Base-by-base conservation (phyloP, 2,329 filamentous ascomycete species). In the Sporothrix pallida region DNA sequence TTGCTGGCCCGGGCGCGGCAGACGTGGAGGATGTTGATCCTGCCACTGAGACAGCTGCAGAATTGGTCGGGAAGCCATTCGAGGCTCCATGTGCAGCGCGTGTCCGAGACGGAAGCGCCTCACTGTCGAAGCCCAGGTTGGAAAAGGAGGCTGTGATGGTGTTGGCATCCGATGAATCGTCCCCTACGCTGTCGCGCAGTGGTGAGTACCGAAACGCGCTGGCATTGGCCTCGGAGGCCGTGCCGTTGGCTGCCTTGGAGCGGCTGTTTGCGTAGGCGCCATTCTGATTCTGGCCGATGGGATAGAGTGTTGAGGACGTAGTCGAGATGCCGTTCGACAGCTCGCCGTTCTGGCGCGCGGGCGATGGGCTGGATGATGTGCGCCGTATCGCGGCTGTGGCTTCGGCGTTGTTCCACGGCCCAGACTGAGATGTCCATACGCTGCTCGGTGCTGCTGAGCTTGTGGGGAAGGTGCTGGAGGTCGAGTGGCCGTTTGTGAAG, bases 321-420 rank as follows among this genome's bases (percentile, higher is more conserved):
- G 84, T 79, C 31, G 31, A 37, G 44, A 83, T 80, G 75, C 37
- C 80, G 74, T 83, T 85, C 60, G 83, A 80, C 12, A 84, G 76
- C 60, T 87, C 86, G 23, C 73, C 68, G 73, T 88, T 86, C 48
- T 85, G 84, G 73, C 87, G 84, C 60, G 86, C 86, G 2, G 91
- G 90, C 15, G 91, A 92, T 48, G 87, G 87, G 76, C 84, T 88
- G 73, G 85, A 85, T 50, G 86, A 85, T 62, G 83, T 82, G 9
- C 84, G 82, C 54, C 86, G 79, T 42, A 62, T 20, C 1, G 82
- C 80, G 54, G 83, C 82, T 13, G 83, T 81, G 56, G 80, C 82
- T 63, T 89, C 87, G 31, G 84, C 81, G 74, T 84, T 82, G 76
- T 86, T 87, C 92, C 92, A 94, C 17, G 88, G 86, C 52, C 86